These are phyloP conservation scores for Fagopyrum esculentum DNA, from an alignment of 148 eudicot species.

Conservation along the genomic window DNA sequence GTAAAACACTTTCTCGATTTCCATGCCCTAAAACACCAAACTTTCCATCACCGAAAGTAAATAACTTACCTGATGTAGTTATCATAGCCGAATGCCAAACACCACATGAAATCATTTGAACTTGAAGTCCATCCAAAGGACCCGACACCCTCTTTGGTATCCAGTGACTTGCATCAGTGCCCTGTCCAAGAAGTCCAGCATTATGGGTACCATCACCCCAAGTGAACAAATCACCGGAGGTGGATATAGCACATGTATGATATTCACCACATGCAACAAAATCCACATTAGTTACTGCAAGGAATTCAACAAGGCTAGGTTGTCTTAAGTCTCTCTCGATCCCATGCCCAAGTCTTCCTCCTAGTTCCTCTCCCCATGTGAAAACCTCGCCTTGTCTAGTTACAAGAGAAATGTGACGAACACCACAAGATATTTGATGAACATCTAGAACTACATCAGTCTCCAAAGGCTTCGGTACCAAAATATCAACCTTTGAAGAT, in stretches of 20 bases:
- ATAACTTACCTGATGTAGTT: constrained; percentile 72
- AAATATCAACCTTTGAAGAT: constrained; percentile 51
- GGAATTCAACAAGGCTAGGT: constrained; percentile 68
- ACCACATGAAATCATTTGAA: constrained; percentile 67
- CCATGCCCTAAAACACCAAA: constrained; percentile 95
- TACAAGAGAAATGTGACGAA: constrained; percentile 75
- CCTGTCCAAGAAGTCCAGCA: constrained; percentile 88
- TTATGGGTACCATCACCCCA: constrained; percentile 94
- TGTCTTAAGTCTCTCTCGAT: constrained; percentile 60
- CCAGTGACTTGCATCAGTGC: constrained; percentile 81
- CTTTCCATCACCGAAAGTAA: constrained; percentile 91
- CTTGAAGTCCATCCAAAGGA: constrained; percentile 79
- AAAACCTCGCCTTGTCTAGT: constrained; percentile 88
- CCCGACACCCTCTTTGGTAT: constrained; percentile 84
- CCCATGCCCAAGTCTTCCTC: constrained; percentile 94
- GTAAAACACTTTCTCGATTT: constrained; percentile 50
- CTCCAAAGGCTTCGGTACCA: constrained; percentile 75
- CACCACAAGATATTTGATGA: constrained; percentile 80
- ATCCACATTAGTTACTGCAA: constrained; percentile 53
- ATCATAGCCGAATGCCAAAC: constrained; percentile 93
- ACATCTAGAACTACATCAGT: constrained; percentile 78
- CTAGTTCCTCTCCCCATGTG: constrained; percentile 97
- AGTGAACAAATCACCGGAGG: constrained; percentile 76
- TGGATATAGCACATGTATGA: constrained; percentile 80
- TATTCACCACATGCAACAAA: constrained; percentile 95